Evolutionary conservation across 1,139 yeast genomes (phyloP).

Genomic region (Kurtzmaniella quercitrusa): DNA sequence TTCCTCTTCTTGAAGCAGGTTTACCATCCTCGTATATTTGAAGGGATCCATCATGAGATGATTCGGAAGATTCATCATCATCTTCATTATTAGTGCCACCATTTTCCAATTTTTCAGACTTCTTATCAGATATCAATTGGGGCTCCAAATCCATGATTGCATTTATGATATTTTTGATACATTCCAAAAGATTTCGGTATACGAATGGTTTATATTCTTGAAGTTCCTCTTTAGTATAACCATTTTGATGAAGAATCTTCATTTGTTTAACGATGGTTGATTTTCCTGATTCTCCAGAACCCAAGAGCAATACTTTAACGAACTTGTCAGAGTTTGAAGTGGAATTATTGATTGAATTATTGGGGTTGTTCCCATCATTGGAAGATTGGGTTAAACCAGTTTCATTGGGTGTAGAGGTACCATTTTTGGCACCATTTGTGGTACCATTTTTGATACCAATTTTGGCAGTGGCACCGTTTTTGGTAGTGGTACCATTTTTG

Average conservation of each 20-base stretch:
- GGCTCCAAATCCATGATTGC: slow-evolving; percentile 52
- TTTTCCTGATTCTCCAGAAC: slow-evolving; percentile 80
- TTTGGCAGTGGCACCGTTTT: too few species aligned
- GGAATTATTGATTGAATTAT: not conserved
- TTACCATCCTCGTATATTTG: slow-evolving; percentile 13
- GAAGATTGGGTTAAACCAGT: not conserved
- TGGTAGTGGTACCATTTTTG: too few species aligned
- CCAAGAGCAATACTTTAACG: slow-evolving; percentile 62
- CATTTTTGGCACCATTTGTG: too few species aligned
- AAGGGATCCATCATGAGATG: slow-evolving; percentile 10
- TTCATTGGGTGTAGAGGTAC: not conserved
- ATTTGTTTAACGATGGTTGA: slow-evolving; percentile 74
- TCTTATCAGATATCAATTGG: slow-evolving; percentile 39
- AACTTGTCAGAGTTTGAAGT: slow-evolving; percentile 25
- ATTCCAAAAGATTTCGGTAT: slow-evolving; percentile 61
- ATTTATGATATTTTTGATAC: slow-evolving; percentile 56
- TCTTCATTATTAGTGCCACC: not conserved
- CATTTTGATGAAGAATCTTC: slow-evolving; percentile 69
- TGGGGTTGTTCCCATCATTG: not conserved
- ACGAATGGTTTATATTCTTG: slow-evolving; percentile 67
- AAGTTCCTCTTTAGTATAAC: slow-evolving; percentile 59
- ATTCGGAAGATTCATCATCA: slow-evolving; percentile 1
- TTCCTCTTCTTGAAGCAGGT: slow-evolving; percentile 14
- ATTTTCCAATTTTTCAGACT: slow-evolving; percentile 1
- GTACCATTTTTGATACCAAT: too few species aligned